phyloP scores from a whole-genome alignment of 176 grass and related monocot species.

The Pharus latifolius region DNA sequence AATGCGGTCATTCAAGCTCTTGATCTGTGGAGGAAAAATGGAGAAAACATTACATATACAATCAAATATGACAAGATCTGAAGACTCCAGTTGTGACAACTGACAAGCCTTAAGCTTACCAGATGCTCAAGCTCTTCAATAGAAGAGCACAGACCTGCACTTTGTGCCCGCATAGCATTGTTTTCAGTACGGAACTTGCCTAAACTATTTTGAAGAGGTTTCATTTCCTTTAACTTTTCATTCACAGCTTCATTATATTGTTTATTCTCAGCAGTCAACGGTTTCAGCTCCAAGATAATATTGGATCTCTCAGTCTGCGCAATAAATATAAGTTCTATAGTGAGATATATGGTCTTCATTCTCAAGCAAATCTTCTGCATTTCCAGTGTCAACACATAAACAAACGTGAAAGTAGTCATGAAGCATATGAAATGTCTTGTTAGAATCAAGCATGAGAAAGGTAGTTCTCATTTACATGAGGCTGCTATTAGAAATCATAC shows the following conservation, averaged over 20 bases:
- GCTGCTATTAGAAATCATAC: conserved; percentile 28
- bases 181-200: conserved; percentile 78
- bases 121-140: conserved; percentile 77
- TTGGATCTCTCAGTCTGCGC: conserved; percentile 55
- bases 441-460: background rate
- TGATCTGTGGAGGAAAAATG: conserved; percentile 43
- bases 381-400: background rate
- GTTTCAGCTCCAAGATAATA: conserved; percentile 61
- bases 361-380: background rate
- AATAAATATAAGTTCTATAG: conserved; percentile 1
- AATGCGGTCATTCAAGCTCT: conserved; percentile 69
- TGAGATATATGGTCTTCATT: background rate
- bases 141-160: conserved; percentile 82
- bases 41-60: conserved; percentile 15
- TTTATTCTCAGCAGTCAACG: conserved; percentile 62
- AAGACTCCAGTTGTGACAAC: background rate
- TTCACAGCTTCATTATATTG: conserved; percentile 54
- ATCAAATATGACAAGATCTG: conserved; percentile 1
- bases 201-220: conserved; percentile 64
- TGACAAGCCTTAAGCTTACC: conserved; percentile 30
- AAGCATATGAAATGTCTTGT: background rate
- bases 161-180: conserved; percentile 61
- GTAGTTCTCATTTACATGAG: background rate
- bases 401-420: no score
- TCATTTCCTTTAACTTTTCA: conserved; percentile 75